phyloP scores from a whole-genome alignment of 1,139 yeast species.

The Geotrichum klebahnii region DNA sequence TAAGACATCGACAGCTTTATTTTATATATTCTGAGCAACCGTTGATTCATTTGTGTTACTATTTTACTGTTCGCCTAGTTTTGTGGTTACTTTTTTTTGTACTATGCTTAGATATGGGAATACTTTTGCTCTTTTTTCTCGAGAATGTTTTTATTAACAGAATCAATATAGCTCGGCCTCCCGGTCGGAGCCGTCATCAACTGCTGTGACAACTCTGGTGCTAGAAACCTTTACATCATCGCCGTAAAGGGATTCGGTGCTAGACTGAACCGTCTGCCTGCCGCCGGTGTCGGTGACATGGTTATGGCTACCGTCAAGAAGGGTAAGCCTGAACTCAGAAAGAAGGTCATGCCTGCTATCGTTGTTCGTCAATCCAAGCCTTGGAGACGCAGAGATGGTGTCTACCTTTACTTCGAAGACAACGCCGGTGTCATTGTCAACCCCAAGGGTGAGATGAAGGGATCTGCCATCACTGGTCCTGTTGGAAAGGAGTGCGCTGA shows the following conservation, averaged over 20 bases:
- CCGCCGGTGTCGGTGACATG: constrained; percentile 99
- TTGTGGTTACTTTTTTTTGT: no score
- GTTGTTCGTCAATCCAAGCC: constrained; percentile 99
- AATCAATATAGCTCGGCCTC: constrained; percentile 86
- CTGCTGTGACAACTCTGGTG: constrained; percentile 99
- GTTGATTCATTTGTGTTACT: no score
- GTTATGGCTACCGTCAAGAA: constrained; percentile 99
- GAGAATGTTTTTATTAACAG: no score
- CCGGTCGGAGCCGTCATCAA: constrained; percentile 99
- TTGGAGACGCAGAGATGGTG: constrained; percentile 99
- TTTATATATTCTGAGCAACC: no score
- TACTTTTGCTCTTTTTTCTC: no score
- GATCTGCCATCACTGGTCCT: constrained; percentile 99
- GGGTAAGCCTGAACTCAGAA: constrained; percentile 99
- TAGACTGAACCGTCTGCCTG: constrained; percentile 99
- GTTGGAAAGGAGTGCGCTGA: constrained; percentile 99
- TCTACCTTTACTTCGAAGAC: constrained; percentile 98
- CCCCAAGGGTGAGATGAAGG: constrained; percentile 99
- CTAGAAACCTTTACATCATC: constrained; percentile 97
- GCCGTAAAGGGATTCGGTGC: constrained; percentile 99
- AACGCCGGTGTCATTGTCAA: constrained; percentile 99
- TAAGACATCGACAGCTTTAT: no score
- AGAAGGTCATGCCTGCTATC: constrained; percentile 99
- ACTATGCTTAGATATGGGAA: no score
- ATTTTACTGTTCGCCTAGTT: no score